Base-by-base conservation (phyloP, 2,329 filamentous ascomycete genomes). In the Talaromyces rugulosus region DNA sequence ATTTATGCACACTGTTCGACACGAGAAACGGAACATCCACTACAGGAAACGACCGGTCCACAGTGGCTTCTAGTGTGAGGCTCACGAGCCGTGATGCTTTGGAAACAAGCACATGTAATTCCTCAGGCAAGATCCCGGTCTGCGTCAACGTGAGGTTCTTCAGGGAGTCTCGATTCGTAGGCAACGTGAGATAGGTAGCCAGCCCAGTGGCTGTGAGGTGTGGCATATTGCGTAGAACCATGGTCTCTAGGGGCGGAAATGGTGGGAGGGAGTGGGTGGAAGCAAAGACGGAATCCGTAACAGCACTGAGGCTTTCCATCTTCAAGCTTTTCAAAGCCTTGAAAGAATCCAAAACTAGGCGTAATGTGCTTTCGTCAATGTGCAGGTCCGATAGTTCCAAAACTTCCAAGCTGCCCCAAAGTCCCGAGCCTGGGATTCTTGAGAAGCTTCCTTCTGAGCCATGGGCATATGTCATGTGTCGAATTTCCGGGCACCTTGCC, bases 391-490 rank as follows among this genome's bases (percentile, higher is more conserved):
- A 72, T 23, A 80, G 60, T 63, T 80, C 77, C 34, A 80, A 64
- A 0, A 75, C 69, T 61, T 80, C 77, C 64, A 80, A 62, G 52
- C 78, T 78, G 16, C 57, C 63, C 78, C 78, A 80, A 3, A 72
- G 69, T 7, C 69, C 61, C 79, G 85, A 64, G 85, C 87, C 62
- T 7, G 86, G 83, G 47, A 97, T 80, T 59, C 84, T 80, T 68
- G 91, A 86, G 61, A 98, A 83, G 70, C 88, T 90, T 61, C 85
- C 85, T 78, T 97, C 94, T 1, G 91, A 85, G 12, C 94, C 94
- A 54, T 82, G 80, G 59, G 86, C 83, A 77, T 96, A 98, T 59
- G 86, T 89, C 91, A 96, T 97, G 77, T 95, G 95, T 66, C 92
- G 86, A 60, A 98, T 82, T 71, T 94, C 87, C 11, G 89, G 87